Base-by-base conservation (phyloP, 768 basidiomycete genomes). In the Porpolomopsis calyptriformis region DNA sequence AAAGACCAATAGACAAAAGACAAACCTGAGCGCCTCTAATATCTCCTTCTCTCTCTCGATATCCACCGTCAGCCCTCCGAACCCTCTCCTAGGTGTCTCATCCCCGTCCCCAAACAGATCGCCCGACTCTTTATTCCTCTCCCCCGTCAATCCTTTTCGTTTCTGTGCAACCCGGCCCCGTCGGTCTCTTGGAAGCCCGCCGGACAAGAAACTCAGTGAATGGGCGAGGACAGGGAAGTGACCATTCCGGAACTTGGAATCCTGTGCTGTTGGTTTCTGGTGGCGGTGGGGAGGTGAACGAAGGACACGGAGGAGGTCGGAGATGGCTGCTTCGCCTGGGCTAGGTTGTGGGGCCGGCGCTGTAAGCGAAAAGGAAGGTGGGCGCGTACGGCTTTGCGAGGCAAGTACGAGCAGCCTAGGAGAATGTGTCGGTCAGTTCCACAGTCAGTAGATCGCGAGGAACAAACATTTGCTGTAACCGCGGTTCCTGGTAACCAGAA, bases 401-500 rank as follows among this genome's bases (percentile, higher is more conserved):
- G 79, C 74, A 3, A 88, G 71, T 5, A 88, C 82, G 20, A 87
- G 79, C 16, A 86, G 66, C 82, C 82, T 85, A 50, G 7, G 25
- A n/a, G n/a, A 49, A 11, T 18, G 34, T 49, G 11, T 49, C 38
- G 22, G 43, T 40, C 9, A 40, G 22, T 14, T 12, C 14, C 11
- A 35, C 16, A 35, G 36, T 14, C 11, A 26, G 14, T 19, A 14
- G 19, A 14, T n/a, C 22, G 11, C 35, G n/a, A 18, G 25, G 35
- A 11, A 54, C 76, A 40, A 55, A 85, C 87, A 90, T 89, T 61
- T 90, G 87, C 52, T 87, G 85, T 18, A 90, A 60, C 19, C 84
- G 74, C 14, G 85, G 82, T 46, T 76, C 74, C 47, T 79, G 74
- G 49, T 78, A 76, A 1, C 73, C 70, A 10, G 71, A 61, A 2